Conservation (phyloP, 2,329 filamentous ascomycete genomes). For the Aureobasidium sp. region DNA sequence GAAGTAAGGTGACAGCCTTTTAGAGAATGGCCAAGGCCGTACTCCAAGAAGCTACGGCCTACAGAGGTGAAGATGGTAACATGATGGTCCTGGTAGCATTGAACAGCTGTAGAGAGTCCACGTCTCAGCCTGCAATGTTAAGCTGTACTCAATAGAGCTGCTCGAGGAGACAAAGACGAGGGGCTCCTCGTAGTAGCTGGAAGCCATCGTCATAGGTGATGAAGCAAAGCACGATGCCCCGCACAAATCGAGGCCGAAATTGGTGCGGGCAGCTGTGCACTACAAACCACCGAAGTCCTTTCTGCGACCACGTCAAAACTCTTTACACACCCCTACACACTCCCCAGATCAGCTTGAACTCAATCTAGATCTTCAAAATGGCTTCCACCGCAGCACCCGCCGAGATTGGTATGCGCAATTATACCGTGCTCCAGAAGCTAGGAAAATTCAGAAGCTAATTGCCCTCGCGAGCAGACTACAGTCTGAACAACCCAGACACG, state of each 20-base stretch:
- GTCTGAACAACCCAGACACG: slow-evolving; percentile 30
- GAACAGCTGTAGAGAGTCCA: background rate
- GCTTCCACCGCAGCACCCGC: slow-evolving; percentile 16
- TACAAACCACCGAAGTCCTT: slow-evolving; percentile 8
- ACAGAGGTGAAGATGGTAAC: background rate
- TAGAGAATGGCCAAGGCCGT: no score
- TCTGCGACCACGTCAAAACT: slow-evolving; percentile 10
- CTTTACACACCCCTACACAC: background rate
- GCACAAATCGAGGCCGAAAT: slow-evolving; percentile 12
- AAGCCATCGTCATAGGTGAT: background rate
- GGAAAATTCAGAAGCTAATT: slow-evolving; percentile 5
- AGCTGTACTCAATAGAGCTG: background rate
- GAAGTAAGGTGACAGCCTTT: background rate
- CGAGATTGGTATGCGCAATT: slow-evolving; percentile 18
- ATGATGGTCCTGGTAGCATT: no score
- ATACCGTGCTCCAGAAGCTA: background rate
- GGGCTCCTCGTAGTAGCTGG: background rate
- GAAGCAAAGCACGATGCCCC: slow-evolving; percentile 1
- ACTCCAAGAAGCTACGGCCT: background rate
- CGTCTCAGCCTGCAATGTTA: background rate
- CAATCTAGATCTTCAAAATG: slow-evolving; percentile 17
- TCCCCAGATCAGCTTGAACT: slow-evolving; percentile 4
- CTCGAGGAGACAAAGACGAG: background rate
- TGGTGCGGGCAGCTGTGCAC: slow-evolving; percentile 6
- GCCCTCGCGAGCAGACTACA: slow-evolving; percentile 25